phyloP scores from a whole-genome alignment of 495 filamentous ascomycete species.

The Penicillium daleae region DNA sequence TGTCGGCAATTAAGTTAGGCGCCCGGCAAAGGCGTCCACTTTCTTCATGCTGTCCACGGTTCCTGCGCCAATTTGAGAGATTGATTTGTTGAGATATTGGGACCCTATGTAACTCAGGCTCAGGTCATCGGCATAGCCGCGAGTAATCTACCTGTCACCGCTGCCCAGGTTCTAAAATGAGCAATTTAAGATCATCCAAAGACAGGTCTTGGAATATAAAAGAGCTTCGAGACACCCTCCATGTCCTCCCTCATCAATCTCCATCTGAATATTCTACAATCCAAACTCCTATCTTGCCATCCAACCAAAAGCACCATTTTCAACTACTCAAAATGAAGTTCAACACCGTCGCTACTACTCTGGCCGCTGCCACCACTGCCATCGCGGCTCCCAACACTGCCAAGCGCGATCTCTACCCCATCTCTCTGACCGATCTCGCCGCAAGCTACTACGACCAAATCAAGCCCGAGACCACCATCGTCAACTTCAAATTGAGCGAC shows the following conservation, averaged over 20 bases:
- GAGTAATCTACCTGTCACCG: neutral
- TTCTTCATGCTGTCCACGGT: neutral
- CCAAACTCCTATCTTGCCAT: neutral
- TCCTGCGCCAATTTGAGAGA: neutral
- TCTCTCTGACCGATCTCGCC: constrained; percentile 13
- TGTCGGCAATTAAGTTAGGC: neutral
- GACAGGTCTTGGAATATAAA: neutral
- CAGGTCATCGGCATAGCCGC: neutral
- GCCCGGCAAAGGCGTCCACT: constrained; percentile 4
- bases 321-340: constrained; percentile 21
- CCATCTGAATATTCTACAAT: too few relatives aligned
- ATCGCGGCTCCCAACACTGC: constrained; percentile 15
- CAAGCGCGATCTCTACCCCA: constrained; percentile 14
- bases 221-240: neutral
- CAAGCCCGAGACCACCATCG: constrained; percentile 8
- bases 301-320: neutral
- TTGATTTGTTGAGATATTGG: neutral
- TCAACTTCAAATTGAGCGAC: constrained; percentile 23
- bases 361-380: constrained; percentile 19
- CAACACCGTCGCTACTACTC: constrained; percentile 13
- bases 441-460: constrained; percentile 14
- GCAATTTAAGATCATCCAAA: neutral
- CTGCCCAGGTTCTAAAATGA: neutral
- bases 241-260: neutral
- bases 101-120: neutral